Conservation (phyloP, 768 basidiomycete genomes). For the Termitomyces sp. region DNA sequence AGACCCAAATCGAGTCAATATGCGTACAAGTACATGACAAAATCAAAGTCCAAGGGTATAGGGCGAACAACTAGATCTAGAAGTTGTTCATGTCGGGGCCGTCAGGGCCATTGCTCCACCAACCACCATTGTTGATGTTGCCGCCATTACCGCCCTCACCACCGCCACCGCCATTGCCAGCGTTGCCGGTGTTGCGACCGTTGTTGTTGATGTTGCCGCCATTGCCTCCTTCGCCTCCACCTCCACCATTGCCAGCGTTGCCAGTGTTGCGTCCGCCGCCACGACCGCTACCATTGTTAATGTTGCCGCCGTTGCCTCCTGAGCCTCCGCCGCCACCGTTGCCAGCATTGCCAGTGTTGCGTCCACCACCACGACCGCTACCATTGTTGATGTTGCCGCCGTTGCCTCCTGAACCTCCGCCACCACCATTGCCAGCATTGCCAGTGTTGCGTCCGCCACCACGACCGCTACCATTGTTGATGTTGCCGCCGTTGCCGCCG, state of each 20-base stretch:
- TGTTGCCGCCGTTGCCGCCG: constrained; percentile 5
- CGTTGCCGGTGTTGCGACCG: constrained; percentile 3
- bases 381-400: background rate
- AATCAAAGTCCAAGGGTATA: background rate
- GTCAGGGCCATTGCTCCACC: background rate
- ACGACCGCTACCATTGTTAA: background rate
- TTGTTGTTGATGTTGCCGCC: constrained; percentile 6
- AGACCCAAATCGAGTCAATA: background rate
- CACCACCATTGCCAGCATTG: constrained; percentile 7
- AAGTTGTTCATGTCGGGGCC: constrained; percentile 9
- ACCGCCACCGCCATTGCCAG: constrained; percentile 1
- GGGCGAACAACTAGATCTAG: background rate
- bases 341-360: background rate
- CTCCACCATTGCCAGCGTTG: constrained; percentile 8
- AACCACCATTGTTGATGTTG: constrained; percentile 1
- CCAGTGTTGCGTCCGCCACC: constrained; percentile 1
- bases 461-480: background rate
- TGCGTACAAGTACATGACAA: background rate
- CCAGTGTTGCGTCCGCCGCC: constrained; percentile 1
- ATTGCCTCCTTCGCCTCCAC: background rate
- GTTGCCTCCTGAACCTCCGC: too few relatives aligned
- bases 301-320: background rate
- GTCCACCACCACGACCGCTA: background rate
- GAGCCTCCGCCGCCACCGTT: background rate
- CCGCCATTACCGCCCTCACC: constrained; percentile 2